phyloP scores from a whole-genome alignment of 345 rosid genomes.

The Syzygium aqueum region DNA sequence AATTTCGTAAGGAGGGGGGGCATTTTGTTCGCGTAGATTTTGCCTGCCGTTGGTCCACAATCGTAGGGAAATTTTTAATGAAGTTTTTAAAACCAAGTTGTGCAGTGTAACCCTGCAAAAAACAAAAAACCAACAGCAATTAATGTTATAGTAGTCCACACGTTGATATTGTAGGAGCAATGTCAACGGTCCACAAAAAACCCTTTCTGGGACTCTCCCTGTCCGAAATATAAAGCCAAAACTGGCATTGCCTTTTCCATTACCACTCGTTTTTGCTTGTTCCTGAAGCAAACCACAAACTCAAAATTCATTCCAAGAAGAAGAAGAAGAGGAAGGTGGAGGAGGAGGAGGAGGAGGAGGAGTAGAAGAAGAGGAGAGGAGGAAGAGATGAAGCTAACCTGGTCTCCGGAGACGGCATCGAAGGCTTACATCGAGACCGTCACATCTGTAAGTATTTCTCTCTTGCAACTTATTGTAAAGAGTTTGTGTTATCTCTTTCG shows the following conservation, averaged over 20 bases:
- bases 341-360: background rate
- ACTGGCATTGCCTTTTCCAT: background rate
- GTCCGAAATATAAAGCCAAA: background rate
- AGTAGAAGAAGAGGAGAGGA: background rate
- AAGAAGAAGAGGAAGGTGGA: background rate
- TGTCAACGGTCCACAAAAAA: constrained; percentile 3
- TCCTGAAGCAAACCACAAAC: background rate
- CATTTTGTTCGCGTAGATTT: background rate
- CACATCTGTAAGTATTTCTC: constrained; percentile 31
- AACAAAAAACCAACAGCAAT: background rate
- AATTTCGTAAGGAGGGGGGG: background rate
- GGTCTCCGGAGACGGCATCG: constrained; percentile 81
- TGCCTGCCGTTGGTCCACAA: background rate
- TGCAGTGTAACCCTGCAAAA: background rate
- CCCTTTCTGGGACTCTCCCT: background rate
- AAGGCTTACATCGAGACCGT: constrained; percentile 69
- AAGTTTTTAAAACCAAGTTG: background rate
- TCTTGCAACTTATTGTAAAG: background rate
- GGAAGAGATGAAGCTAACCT: constrained; percentile 55
- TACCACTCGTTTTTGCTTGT: background rate
- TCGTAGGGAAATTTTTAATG: background rate
- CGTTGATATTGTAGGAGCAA: background rate
- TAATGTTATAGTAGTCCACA: background rate
- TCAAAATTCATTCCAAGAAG: background rate
- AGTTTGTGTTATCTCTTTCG: background rate